A percentile compares a stretch with the other conserved stretches of the same genome.
Evolutionary conservation across 2,329 filamentous ascomycete genomes (phyloP).

Genomic region (Fusarium sp.): DNA sequence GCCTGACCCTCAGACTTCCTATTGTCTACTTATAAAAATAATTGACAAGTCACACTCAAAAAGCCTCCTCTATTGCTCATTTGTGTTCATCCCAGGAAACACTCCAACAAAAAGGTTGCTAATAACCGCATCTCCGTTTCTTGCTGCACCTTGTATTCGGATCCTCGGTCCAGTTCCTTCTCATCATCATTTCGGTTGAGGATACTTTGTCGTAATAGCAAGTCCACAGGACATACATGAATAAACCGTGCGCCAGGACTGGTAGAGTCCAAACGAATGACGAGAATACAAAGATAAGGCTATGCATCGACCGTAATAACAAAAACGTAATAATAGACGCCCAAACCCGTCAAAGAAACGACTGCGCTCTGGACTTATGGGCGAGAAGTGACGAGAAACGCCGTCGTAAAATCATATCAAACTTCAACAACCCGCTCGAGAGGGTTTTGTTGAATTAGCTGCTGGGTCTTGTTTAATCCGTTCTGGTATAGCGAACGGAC

Average conservation of each 20-base stretch:
- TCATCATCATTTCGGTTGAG: background rate
- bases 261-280: constrained; percentile 19
- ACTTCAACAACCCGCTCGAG: constrained; percentile 48
- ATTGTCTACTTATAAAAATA: constrained; percentile 9
- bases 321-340: constrained; percentile 29
- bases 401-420: constrained; percentile 42
- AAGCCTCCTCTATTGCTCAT: constrained; percentile 14
- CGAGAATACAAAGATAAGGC: constrained; percentile 1
- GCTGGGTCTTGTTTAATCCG: constrained; percentile 47
- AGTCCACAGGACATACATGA: constrained; percentile 8
- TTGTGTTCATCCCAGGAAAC: constrained; percentile 18
- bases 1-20: constrained; percentile 4
- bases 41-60: background rate
- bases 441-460: constrained; percentile 47
- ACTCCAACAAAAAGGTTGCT: background rate
- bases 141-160: background rate
- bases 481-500: constrained; percentile 51
- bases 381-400: constrained; percentile 29
- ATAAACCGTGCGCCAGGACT: constrained; percentile 6
- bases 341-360: constrained; percentile 19
- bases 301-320: constrained; percentile 24
- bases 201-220: background rate
- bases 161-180: background rate
- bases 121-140: background rate
- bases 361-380: constrained; percentile 36